Percentiles rank a stretch among this genome's conserved stretches.
Evolutionary conservation across 192 early-diverging fungal species (phyloP).

Genomic region (Umbelopsis ramanniana): DNA sequence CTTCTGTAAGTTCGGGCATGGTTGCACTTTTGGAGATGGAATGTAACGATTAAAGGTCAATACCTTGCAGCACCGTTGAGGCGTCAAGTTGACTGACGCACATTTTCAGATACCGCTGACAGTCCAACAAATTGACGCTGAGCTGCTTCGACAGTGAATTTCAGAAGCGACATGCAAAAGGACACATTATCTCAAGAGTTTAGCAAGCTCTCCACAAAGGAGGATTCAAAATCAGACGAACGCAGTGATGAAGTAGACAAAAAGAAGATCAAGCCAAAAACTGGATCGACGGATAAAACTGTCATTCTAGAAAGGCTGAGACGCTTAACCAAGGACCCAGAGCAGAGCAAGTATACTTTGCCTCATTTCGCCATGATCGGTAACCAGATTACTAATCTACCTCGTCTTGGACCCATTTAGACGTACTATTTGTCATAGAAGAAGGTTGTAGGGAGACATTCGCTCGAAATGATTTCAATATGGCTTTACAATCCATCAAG

Average conservation of each 20-base stretch:
- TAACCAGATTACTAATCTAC: neutral
- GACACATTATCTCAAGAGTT: slow-evolving; percentile 2
- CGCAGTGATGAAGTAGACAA: neutral
- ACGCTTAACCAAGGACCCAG: slow-evolving; percentile 51
- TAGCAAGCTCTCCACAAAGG: neutral
- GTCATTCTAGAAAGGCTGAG: slow-evolving; percentile 36
- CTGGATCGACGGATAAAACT: slow-evolving; percentile 17
- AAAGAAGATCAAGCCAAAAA: neutral
- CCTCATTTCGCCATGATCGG: too few species aligned
- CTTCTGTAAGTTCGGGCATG: slow-evolving; percentile 44
- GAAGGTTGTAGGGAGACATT: slow-evolving; percentile 63
- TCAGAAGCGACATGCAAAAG: neutral
- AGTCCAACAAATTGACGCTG: slow-evolving; percentile 7
- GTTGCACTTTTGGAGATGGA: neutral
- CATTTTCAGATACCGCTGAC: neutral
- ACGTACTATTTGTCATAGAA: slow-evolving; percentile 67
- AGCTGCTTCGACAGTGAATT: too few species aligned
- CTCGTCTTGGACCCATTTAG: slow-evolving; percentile 25
- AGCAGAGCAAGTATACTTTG: slow-evolving; percentile 44
- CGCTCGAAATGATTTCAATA: slow-evolving; percentile 60
- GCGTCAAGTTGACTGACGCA: slow-evolving; percentile 17
- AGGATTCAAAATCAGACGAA: neutral
- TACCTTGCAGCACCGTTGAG: neutral
- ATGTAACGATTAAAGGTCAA: neutral
- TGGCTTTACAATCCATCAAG: slow-evolving; percentile 77